Conservation (phyloP, 495 filamentous ascomycete genomes). For the Cairneyella variabilis region DNA sequence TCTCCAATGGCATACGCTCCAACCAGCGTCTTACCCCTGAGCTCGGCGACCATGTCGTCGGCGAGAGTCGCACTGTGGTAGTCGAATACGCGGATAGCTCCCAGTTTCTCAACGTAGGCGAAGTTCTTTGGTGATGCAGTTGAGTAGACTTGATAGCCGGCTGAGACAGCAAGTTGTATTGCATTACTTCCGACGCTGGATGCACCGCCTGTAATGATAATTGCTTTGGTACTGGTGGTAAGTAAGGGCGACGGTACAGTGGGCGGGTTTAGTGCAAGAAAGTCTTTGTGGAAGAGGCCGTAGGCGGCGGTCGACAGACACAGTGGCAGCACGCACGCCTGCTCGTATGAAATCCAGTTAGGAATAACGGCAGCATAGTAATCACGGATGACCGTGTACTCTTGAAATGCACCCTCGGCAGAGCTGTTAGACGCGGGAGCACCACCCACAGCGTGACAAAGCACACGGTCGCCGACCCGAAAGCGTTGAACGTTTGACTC, state of each 20-base stretch:
- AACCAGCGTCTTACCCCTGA: slow-evolving; percentile 21
- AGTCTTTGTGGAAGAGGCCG: slow-evolving; percentile 43
- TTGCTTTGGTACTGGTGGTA: slow-evolving; percentile 2
- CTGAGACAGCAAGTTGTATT: slow-evolving; percentile 18
- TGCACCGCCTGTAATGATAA: slow-evolving; percentile 19
- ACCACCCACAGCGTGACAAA: slow-evolving; percentile 23
- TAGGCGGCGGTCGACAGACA: slow-evolving; percentile 49
- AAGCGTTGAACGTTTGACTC: slow-evolving; percentile 35
- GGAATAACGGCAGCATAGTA: slow-evolving; percentile 42
- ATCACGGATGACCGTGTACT: slow-evolving; percentile 39
- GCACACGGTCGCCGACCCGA: slow-evolving; percentile 41
- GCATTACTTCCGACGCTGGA: slow-evolving; percentile 18
- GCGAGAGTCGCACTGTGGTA: slow-evolving; percentile 12
- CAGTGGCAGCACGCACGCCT: slow-evolving; percentile 49
- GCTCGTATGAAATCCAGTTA: slow-evolving; percentile 37
- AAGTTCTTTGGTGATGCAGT: slow-evolving; percentile 53
- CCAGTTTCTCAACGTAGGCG: slow-evolving; percentile 45
- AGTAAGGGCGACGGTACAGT: slow-evolving; percentile 23
- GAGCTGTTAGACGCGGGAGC: not conserved
- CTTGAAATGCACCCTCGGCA: slow-evolving; percentile 36
- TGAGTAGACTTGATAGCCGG: slow-evolving; percentile 44
- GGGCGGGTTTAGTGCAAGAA: slow-evolving; percentile 36
- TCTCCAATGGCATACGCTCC: slow-evolving; percentile 10
- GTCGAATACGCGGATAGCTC: slow-evolving; percentile 38
- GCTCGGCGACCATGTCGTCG: slow-evolving; percentile 20